Percentiles rank a stretch among this genome's conserved stretches.
phyloP scores from a whole-genome alignment of 2,329 filamentous ascomycete genomes.

The Colletotrichum sp. region DNA sequence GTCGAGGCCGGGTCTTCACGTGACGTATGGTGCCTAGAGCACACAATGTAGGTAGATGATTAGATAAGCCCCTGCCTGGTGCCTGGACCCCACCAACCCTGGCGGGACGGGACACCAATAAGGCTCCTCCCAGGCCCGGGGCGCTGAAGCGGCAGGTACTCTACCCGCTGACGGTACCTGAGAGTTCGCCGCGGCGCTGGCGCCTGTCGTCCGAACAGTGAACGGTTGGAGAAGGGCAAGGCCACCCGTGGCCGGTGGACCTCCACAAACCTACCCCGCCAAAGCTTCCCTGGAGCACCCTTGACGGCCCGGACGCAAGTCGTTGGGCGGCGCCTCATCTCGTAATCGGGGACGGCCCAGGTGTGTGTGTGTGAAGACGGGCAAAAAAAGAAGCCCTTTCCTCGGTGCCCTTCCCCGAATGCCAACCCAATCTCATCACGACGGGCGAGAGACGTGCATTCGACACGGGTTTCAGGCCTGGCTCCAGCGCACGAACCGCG shows the following conservation, averaged over 20 bases:
- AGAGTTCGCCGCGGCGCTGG: neutral
- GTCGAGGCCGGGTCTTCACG: conserved; percentile 21
- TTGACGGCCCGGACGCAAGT: neutral
- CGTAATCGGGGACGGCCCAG: neutral
- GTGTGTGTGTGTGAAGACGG: neutral
- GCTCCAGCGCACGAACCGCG: neutral
- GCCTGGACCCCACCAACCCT: neutral
- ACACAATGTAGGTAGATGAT: neutral
- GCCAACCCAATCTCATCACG: neutral
- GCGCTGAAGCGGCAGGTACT: neutral
- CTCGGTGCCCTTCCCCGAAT: neutral
- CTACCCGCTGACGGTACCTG: neutral
- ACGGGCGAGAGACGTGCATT: neutral
- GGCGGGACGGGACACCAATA: neutral
- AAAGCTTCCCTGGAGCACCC: neutral
- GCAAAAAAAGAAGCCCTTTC: neutral
- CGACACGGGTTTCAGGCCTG: neutral
- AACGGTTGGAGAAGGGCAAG: conserved; percentile 2
- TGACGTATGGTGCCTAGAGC: neutral
- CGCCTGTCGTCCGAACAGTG: conserved; percentile 17
- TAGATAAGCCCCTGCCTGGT: neutral
- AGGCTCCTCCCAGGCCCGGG: neutral
- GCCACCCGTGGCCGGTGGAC: neutral
- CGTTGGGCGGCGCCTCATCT: neutral
- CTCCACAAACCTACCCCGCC: conserved; percentile 19